A percentile compares a stretch with the other conserved stretches of the same genome.
Conservation (phyloP, 2,329 filamentous ascomycete genomes). For the Thielaviopsis musarum region DNA sequence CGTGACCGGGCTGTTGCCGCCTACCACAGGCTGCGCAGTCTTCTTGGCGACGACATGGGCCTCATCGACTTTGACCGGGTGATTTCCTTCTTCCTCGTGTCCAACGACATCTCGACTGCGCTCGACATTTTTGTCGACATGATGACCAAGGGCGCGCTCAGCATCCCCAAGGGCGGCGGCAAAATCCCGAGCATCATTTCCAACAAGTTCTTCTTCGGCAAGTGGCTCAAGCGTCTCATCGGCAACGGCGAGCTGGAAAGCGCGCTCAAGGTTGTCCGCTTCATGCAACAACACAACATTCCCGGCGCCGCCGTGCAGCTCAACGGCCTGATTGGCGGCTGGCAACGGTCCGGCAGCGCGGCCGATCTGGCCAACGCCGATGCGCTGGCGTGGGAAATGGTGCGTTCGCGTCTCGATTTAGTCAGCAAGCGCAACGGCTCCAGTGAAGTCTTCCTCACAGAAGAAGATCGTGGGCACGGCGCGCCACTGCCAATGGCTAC, state of each 20-base stretch:
- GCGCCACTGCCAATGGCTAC: conserved; percentile 39
- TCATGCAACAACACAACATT: conserved; percentile 57
- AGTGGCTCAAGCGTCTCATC: conserved; percentile 76
- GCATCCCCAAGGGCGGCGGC: conserved; percentile 23
- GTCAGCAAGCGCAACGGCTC: conserved; percentile 30
- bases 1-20: conserved; percentile 46
- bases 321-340: conserved; percentile 68
- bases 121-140: conserved; percentile 74
- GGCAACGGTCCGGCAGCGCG: conserved; percentile 46
- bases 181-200: conserved; percentile 31
- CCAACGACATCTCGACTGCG: conserved; percentile 47
- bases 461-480: background rate
- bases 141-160: conserved; percentile 49
- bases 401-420: conserved; percentile 47
- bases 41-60: conserved; percentile 42
- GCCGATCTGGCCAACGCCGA: conserved; percentile 45
- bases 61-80: conserved; percentile 64
- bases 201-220: conserved; percentile 73
- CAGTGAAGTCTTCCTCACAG: background rate
- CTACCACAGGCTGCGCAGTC: conserved; percentile 47
- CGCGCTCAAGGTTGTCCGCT: conserved; percentile 53
- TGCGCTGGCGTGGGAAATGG: conserved; percentile 58
- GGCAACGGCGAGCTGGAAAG: conserved; percentile 53
- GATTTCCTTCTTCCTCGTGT: conserved; percentile 51
- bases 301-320: conserved; percentile 57